phyloP scores from a whole-genome alignment of 768 basidiomycete species.

The Suillus hirtellus region DNA sequence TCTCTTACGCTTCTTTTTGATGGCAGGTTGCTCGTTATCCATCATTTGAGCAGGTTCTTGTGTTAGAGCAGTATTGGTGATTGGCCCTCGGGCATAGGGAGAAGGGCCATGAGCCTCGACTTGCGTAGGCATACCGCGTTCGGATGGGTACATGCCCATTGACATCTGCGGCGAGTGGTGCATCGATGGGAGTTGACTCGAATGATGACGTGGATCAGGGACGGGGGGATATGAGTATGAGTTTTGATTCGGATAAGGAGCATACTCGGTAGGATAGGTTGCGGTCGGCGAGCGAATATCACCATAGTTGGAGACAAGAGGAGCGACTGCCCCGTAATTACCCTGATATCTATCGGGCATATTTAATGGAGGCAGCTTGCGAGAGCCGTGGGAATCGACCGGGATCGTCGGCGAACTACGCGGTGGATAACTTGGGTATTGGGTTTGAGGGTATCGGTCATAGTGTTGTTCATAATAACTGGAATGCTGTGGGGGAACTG shows the following conservation, averaged over 20 bases:
- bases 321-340: constrained; percentile 37
- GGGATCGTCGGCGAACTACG: constrained; percentile 52
- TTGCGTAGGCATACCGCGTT: constrained; percentile 41
- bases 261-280: constrained; percentile 58
- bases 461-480: constrained; percentile 59
- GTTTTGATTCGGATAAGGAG: constrained; percentile 42
- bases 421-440: constrained; percentile 48
- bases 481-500: constrained; percentile 45
- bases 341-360: constrained; percentile 53
- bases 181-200: constrained; percentile 25
- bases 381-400: constrained; percentile 48
- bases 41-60: constrained; percentile 35
- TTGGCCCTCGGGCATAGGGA: constrained; percentile 50
- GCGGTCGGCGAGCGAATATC: constrained; percentile 66
- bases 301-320: constrained; percentile 37
- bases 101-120: constrained; percentile 41
- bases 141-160: constrained; percentile 28
- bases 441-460: constrained; percentile 47
- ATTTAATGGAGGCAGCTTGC: constrained; percentile 58
- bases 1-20: constrained; percentile 88
- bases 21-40: constrained; percentile 60
- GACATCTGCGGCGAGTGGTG: constrained; percentile 32
- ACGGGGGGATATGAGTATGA: constrained; percentile 35
- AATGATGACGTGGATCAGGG: constrained; percentile 38
- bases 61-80: constrained; percentile 33